phyloP scores from a whole-genome alignment of 2,329 filamentous ascomycete genomes.

The Teratosphaeria gauchensis region DNA sequence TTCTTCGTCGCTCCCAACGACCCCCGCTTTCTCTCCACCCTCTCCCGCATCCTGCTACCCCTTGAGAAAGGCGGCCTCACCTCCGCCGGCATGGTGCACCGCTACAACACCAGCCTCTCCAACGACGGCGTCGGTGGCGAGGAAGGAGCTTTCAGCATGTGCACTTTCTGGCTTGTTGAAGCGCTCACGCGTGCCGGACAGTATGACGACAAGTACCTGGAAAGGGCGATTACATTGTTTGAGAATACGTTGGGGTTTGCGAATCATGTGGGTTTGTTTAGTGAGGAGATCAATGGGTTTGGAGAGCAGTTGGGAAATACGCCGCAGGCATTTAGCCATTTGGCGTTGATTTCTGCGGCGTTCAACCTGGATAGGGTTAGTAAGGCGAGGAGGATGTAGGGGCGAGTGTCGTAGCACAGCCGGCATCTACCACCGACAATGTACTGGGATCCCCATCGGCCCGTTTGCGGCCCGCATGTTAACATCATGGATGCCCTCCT shows the following conservation, averaged over 20 bases:
- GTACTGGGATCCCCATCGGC: background rate
- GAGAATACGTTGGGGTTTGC: background rate
- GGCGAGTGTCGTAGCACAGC: background rate
- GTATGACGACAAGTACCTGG: background rate
- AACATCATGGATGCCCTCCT: background rate
- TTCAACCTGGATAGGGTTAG: background rate
- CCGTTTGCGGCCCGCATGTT: background rate
- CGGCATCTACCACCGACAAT: background rate
- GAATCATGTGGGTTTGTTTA: background rate
- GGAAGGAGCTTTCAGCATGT: background rate
- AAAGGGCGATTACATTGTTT: background rate
- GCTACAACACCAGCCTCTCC: background rate
- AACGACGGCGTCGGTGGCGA: background rate
- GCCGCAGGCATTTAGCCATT: background rate
- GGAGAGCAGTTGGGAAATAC: constrained; percentile 1
- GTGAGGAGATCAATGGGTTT: background rate
- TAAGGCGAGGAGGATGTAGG: background rate
- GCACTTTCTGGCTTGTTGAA: background rate
- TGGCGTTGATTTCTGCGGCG: background rate
- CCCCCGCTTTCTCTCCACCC: constrained; percentile 61
- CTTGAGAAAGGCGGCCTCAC: constrained; percentile 68
- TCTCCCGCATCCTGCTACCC: constrained; percentile 60
- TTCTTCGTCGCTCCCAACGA: constrained; percentile 74
- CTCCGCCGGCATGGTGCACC: background rate
- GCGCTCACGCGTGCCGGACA: background rate